Base-by-base conservation (phyloP, 345 rosid genomes). In the Excoecaria agallocha region DNA sequence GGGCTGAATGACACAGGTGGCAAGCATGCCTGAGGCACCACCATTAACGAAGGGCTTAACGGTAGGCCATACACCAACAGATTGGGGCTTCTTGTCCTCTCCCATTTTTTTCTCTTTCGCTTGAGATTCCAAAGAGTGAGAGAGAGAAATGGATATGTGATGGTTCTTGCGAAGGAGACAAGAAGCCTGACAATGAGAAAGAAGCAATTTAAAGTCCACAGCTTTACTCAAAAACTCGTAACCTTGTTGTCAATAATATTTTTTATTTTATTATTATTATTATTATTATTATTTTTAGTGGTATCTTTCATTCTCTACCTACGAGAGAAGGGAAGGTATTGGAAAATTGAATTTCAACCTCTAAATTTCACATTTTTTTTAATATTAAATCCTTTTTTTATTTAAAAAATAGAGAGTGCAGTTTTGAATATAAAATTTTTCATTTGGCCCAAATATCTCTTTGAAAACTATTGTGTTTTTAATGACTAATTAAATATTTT, bases 1-100 rank as follows among this genome's bases (percentile, higher is more conserved):
- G 52, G 99, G 99, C 77, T 95, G 99, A 82, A 95, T 88, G 80
- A 91, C 98, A 81, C 98, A 91, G 79, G 99, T 95, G 30, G 99
- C 99, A 62, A 93, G 96, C 99, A 95, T 95, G 46, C 99, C 99
- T 51, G 99, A 91, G 66, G 89, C 80, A 39, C 99, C 99, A 3
- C 99, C 99, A 84, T 95, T 95, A 72, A 86, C 92, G 79, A 95
- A 95, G 9, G 99, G 99, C 86, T 91, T 93, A 15, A 91, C 80
- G n/a, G 90, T 79, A 22, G 84, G 87, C 99, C 99, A 95, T 3
- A 87, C 89, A 58, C 98, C 89, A 45, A 67, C 48, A 0, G 90
- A 67, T 41, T 76, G 82, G 24, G 80, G 68, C 82, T 88, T 93
- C 96, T 93, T 93, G 85, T 80, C 90, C 55, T 87, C 94, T 59